Conservation (phyloP, 2,329 filamentous ascomycete genomes). For the Botrytis porri region DNA sequence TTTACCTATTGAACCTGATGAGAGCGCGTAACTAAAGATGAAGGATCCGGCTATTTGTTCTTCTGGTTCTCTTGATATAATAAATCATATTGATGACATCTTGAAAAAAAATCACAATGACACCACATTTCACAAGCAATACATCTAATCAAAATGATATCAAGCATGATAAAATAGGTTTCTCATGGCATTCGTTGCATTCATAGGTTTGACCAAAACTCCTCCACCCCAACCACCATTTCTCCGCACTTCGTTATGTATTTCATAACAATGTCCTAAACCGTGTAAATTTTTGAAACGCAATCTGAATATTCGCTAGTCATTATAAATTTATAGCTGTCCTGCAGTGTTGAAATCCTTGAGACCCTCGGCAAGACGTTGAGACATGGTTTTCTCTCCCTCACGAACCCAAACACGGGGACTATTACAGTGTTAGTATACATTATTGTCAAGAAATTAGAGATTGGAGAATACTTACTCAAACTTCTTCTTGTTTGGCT, state of each 20-base stretch:
- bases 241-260: conserved; percentile 14
- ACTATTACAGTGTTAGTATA: conserved; percentile 6
- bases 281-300: conserved; percentile 16
- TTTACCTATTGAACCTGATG: not conserved
- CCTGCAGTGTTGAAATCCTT: conserved; percentile 86
- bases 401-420: conserved; percentile 79
- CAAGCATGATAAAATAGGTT: not conserved
- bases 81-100: not conserved
- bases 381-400: conserved; percentile 95
- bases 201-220: conserved; percentile 17
- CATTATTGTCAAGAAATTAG: not conserved
- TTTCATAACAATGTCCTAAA: conserved; percentile 19
- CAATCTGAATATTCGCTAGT: conserved; percentile 3
- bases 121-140: not conserved
- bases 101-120: not conserved
- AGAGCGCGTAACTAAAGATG: not conserved
- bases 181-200: conserved; percentile 2
- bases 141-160: not conserved
- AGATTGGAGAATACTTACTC: conserved; percentile 40
- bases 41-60: not conserved
- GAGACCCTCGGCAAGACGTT: conserved; percentile 75
- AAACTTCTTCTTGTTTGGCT: conserved; percentile 99
- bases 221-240: conserved; percentile 11
- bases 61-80: not conserved
- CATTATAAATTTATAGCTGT: conserved; percentile 59